Percentiles rank a stretch among this genome's conserved stretches.
These are phyloP conservation scores for Petasospora rhodanensis DNA, from an alignment of 1,139 yeast genomes.

Conservation along the genomic window DNA sequence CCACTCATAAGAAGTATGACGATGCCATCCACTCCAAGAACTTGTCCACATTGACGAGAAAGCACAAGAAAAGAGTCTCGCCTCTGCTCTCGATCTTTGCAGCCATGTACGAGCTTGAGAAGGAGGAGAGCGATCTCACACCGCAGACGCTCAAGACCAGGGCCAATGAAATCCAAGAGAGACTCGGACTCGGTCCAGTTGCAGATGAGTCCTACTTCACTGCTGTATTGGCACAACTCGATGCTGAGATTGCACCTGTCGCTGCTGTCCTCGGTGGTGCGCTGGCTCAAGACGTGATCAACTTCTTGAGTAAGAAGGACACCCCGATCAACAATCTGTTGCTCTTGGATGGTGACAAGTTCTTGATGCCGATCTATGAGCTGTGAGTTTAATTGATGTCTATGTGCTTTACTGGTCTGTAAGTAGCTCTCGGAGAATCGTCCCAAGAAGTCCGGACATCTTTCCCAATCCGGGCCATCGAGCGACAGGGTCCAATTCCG, in stretches of 20 bases:
- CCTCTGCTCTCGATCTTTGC: constrained; percentile 21
- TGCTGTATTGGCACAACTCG: constrained; percentile 45
- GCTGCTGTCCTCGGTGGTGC: constrained; percentile 90
- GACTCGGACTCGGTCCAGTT: constrained; percentile 31
- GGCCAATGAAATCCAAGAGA: constrained; percentile 28
- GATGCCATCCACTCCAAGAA: constrained; percentile 34
- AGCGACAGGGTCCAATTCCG: too few species aligned
- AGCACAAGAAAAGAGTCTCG: constrained; percentile 18
- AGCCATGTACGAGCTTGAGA: constrained; percentile 17
- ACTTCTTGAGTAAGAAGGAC: constrained; percentile 70
- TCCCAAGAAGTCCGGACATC: too few species aligned
- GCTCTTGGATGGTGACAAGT: constrained; percentile 64
- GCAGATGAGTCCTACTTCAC: constrained; percentile 31
- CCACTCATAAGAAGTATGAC: constrained; percentile 42
- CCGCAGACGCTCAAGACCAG: constrained; percentile 22
- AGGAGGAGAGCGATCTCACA: constrained; percentile 9
- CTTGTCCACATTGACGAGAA: constrained; percentile 16
- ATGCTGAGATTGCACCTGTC: constrained; percentile 75
- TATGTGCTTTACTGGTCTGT: too few species aligned
- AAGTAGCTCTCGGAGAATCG: too few species aligned
- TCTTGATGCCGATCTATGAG: constrained; percentile 72
- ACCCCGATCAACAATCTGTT: constrained; percentile 80
- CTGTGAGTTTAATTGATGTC: too few species aligned
- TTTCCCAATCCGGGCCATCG: too few species aligned
- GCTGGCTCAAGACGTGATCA: constrained; percentile 86